These are phyloP conservation scores for Lenwebbia sp. DNA, from an alignment of 345 rosid genomes.

Conservation along the genomic window DNA sequence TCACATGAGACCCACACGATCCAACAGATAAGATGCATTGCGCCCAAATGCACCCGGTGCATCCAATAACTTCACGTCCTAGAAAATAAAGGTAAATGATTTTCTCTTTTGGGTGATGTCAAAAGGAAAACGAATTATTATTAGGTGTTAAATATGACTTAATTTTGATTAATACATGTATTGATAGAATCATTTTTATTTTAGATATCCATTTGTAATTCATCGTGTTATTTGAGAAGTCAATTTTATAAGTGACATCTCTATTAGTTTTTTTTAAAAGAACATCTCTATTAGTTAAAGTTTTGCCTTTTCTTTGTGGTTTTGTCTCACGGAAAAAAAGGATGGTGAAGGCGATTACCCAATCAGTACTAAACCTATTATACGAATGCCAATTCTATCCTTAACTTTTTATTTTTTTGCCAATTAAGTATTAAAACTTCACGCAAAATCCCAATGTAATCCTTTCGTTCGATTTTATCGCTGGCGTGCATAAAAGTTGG, in stretches of 20 bases:
- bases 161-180: not conserved
- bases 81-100: not conserved
- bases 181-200: not conserved
- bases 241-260: not conserved
- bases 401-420: too few relatives aligned
- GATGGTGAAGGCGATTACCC: not conserved
- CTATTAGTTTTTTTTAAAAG: not conserved
- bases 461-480: fast-evolving
- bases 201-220: not conserved
- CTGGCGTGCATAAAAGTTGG: fast-evolving
- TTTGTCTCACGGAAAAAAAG: not conserved
- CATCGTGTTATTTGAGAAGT: not conserved
- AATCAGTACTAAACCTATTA: not conserved
- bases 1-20: not conserved
- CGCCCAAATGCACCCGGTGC: not conserved
- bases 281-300: too few relatives aligned
- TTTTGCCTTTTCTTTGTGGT: not conserved
- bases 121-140: not conserved
- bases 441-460: not conserved
- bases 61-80: not conserved
- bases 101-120: not conserved
- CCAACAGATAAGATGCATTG: not conserved
- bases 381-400: fast-evolving
- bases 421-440: not conserved
- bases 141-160: not conserved